Base-by-base conservation (phyloP, 2,329 filamentous ascomycete species). In the Alternaria burnsii region DNA sequence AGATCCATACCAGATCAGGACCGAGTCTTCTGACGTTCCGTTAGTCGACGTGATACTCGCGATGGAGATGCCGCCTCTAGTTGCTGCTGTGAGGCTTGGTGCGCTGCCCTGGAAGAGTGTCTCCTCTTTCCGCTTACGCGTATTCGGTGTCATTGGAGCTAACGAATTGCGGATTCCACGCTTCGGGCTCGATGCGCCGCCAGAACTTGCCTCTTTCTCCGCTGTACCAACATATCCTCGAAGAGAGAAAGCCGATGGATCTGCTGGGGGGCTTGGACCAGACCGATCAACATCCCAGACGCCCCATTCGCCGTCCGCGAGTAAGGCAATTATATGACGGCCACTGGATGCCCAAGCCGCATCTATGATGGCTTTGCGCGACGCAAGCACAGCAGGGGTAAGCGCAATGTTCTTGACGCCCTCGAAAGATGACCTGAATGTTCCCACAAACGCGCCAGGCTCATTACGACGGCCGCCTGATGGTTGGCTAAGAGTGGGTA, bases 251-350 rank as follows among this genome's bases (percentile, higher is more conserved):
- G 68, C 65, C 12, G 73, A 71, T 18, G 72, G 71, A 48, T 75
- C 69, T 44, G 69, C 55, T 24, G 71, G 70, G 9, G 71, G 68
- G 30, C 61, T 74, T n/a, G 76, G 74, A 9, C 73, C 74, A 30
- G 73, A 70, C 12, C 72, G 70, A 34, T 79, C 78, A 32, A 81
- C 65, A 62, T 83, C 82, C 83, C 83, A 85, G n/a, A 85, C 74
- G 12, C 83, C 83, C 83, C 83, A 85, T 70, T 84, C 81, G 10
- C 83, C 83, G 65, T 84, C 83, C 54, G 79, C 76, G 8, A 84
- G 73, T 10, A 86, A 69, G 5, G 78, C 79, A n/a, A 85, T 65
- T 22, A 85, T 78, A 40, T 79, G 76, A 44, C 74, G 78, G 26
- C 83, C 83, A 40, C 79, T 78, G 16, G 81, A 76, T 4, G 81